A percentile compares a stretch with the other conserved stretches of the same genome.
Conservation (phyloP, 2,329 filamentous ascomycete genomes). For the Pseudogymnoascus sp. region DNA sequence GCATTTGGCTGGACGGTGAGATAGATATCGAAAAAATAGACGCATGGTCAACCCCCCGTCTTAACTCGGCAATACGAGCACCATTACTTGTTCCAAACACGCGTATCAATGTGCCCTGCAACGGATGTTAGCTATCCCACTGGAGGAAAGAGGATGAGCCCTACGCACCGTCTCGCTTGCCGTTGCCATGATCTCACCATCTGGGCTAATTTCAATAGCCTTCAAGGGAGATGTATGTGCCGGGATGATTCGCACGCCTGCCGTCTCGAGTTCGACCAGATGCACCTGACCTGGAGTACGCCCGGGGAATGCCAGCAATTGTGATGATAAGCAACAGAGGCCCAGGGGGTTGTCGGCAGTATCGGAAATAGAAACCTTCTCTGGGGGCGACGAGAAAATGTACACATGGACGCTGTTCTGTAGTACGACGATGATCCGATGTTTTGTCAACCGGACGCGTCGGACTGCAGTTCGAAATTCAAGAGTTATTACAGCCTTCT, state of each 20-base stretch:
- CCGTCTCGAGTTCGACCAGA: constrained; percentile 66
- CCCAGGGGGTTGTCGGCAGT: constrained; percentile 80
- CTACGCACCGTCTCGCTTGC: constrained; percentile 66
- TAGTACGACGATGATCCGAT: constrained; percentile 71
- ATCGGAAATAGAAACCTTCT: constrained; percentile 67
- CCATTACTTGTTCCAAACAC: constrained; percentile 76
- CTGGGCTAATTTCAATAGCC: constrained; percentile 69
- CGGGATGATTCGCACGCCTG: constrained; percentile 86
- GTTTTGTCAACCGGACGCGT: constrained; percentile 67
- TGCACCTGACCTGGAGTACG: constrained; percentile 82
- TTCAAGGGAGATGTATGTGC: constrained; percentile 75
- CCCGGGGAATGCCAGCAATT: constrained; percentile 76
- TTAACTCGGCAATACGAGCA: constrained; percentile 72
- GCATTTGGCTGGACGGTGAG: constrained; percentile 67
- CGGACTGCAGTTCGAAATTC: constrained; percentile 74
- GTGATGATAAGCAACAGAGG: constrained; percentile 67
- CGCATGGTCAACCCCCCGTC: constrained; percentile 81
- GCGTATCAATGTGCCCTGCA: constrained; percentile 76
- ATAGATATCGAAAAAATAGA: constrained; percentile 83
- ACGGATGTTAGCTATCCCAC: neutral
- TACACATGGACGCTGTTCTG: constrained; percentile 77
- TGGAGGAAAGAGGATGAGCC: neutral
- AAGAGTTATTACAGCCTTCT: constrained; percentile 65
- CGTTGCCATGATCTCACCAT: constrained; percentile 76
- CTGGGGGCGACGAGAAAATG: constrained; percentile 63